phyloP scores from a whole-genome alignment of 441 rosid species.

The Mallotus repandus region DNA sequence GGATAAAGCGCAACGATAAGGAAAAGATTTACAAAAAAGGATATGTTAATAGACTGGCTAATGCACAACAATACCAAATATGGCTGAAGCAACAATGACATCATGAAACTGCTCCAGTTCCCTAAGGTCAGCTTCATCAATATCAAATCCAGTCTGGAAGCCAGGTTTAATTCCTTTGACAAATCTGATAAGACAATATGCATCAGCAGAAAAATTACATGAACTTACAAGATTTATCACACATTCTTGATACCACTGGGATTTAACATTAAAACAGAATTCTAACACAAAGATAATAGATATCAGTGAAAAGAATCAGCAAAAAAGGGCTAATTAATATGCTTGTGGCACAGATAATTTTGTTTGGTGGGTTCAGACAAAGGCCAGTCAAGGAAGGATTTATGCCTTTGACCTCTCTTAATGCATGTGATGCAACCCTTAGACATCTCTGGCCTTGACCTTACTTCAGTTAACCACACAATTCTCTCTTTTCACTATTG shows the following conservation, averaged over 20 bases:
- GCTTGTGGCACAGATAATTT: background rate
- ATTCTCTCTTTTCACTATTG: background rate
- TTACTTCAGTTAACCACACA: background rate
- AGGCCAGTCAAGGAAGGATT: background rate
- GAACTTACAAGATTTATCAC: background rate
- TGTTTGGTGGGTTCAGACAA: background rate
- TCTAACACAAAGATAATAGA: background rate
- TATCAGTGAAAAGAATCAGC: background rate
- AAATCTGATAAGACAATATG: conserved; percentile 45
- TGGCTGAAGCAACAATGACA: conserved; percentile 84
- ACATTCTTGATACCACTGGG: background rate
- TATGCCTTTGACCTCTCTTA: background rate
- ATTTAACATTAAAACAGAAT: background rate
- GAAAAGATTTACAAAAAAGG: conserved; percentile 21
- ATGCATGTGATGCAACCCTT: background rate
- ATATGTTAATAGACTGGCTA: conserved; percentile 5
- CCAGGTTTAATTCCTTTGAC: conserved; percentile 76
- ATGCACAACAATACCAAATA: conserved; percentile 59
- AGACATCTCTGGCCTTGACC: background rate
- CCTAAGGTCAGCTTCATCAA: conserved; percentile 63
- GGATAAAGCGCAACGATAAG: conserved; percentile 25
- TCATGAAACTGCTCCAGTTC: conserved; percentile 62
- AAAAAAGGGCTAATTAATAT: background rate
- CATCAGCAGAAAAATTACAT: conserved; percentile 16
- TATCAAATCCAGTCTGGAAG: conserved; percentile 65